Evolutionary conservation across 352 stramenopile species (phyloP), one percentile per base, ranked within the genome.

Genomic region (Aphanomyces invadans): DNA sequence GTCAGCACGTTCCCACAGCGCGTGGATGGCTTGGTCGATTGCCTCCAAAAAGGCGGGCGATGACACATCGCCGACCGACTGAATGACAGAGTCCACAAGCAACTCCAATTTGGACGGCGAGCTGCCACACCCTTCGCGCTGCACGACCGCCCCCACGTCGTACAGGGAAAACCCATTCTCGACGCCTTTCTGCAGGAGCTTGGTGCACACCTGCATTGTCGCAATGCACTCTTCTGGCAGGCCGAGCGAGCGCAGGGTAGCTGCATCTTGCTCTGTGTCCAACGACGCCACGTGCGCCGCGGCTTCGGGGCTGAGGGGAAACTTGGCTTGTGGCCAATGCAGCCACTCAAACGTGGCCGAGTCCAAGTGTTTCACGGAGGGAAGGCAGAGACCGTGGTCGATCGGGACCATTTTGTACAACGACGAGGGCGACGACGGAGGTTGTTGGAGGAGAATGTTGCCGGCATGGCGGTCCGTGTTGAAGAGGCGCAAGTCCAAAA

Each of bases 391-490:
- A n/a, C 85, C 88, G 70, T 96, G 88, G 63, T 95, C 86, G 69
- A 95, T 95, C 26, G 86, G 84, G 28, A 83, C 90, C 86, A 95
- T 95, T 17, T 66, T 70, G 71, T 87, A 95, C 69, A 85, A 76
- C 9, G 46, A 72, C n/a, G 45, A 44, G 12, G 32, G 29, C 15
- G 38, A 21, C 4, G 49, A 36, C 42, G 83, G 76, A 7, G 36
- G 36, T 45, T 74, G 54, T 49, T 73, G 76, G 15, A 95, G 74
- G 71, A 95, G 73, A 51, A 95, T 92, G 71, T 95, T 95, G 54
- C 85, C 86, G 12, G 83, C 87, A 51, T 95, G 87, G 38, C 87
- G 87, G 70, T 95, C 87, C 39, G 83, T 90, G 73, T 95, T 95
- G 72, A 95, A 94, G 36, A 95, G 79, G 54, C 87, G 83, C 42